Evolutionary conservation across 768 basidiomycete species (phyloP).

Genomic region (Obba rivulosa): DNA sequence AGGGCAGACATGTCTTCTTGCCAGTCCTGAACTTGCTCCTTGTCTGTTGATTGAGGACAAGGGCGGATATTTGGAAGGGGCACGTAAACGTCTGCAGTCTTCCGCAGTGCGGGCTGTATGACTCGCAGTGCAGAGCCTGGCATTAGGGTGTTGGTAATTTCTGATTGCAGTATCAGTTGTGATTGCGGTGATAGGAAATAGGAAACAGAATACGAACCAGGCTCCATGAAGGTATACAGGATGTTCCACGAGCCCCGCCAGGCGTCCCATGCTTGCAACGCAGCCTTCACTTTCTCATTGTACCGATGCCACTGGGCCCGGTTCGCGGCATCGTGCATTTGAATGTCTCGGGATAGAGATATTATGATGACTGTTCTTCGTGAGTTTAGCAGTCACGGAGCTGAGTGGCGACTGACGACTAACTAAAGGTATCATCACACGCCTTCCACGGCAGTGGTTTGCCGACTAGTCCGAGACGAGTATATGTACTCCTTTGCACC

Average conservation of each 20-base stretch:
- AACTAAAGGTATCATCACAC: constrained; percentile 43
- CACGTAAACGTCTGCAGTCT: constrained; percentile 32
- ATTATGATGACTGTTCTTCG: constrained; percentile 40
- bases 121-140: constrained; percentile 2
- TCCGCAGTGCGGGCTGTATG: constrained; percentile 21
- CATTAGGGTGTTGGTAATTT: background rate
- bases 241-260: constrained; percentile 44
- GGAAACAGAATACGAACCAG: constrained; percentile 20
- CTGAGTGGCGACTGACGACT: constrained; percentile 17
- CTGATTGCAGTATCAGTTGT: background rate
- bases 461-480: constrained; percentile 57
- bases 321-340: constrained; percentile 26
- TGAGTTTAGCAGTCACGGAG: background rate
- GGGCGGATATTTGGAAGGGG: constrained; percentile 31
- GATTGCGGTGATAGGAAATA: too few species aligned
- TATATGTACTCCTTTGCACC: constrained; percentile 52
- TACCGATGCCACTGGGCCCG: constrained; percentile 13
- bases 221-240: constrained; percentile 27
- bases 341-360: constrained; percentile 29
- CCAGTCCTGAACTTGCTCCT: constrained; percentile 43
- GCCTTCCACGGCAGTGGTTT: constrained; percentile 40
- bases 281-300: constrained; percentile 33
- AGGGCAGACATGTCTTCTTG: constrained; percentile 37
- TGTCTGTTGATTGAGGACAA: constrained; percentile 29
- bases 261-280: constrained; percentile 47